Base-by-base conservation (phyloP, 2,329 filamentous ascomycete genomes). In the Pseudocercospora crystallina region DNA sequence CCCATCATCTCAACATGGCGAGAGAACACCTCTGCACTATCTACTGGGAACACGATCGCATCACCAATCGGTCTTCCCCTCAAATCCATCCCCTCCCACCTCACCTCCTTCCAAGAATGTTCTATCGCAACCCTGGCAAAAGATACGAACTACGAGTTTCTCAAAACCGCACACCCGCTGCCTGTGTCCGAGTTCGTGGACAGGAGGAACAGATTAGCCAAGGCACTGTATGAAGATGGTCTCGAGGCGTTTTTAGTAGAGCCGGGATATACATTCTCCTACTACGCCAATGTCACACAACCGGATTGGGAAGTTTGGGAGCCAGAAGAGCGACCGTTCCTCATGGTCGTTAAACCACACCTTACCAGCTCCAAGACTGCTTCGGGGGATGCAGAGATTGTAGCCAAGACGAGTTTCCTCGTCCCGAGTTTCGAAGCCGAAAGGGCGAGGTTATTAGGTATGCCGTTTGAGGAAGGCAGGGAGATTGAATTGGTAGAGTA, bases 191-290 rank as follows among this genome's bases (percentile, higher is more conserved):
- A 85, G 54, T 85, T 80, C 56, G 65, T 83, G 3, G 61, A 74
- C 13, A 76, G 82, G 2, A 73, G 82, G 9, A 73, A 84, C 49
- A 73, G 75, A n/a, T 70, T 85, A 1, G 82, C 82, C 1, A 61
- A 67, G 49, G 81, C 81, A 8, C 67, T 85, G n/a, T 69, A 72
- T 9, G 67, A 66, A 0, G 77, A 80, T 36, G 69, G 67, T 1
- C 66, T 78, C 1, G 80, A 84, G 63, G 82, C 80, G 0, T 85
- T 85, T 56, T 70, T 83, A 2, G 70, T 84, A 1, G 83, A 86
- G 61, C 83, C 83, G 1, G 82, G 82, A 2, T 85, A 83, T 60
- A 83, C 80, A 0, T 84, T 85, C 57, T 77, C 81, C 67, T 83
- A 85, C 64, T 85, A 83, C 60, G 81, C 74, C 40, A 85, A 85